Base-by-base conservation (phyloP, 495 filamentous ascomycete species). In the Rhizodiscina lignyota region DNA sequence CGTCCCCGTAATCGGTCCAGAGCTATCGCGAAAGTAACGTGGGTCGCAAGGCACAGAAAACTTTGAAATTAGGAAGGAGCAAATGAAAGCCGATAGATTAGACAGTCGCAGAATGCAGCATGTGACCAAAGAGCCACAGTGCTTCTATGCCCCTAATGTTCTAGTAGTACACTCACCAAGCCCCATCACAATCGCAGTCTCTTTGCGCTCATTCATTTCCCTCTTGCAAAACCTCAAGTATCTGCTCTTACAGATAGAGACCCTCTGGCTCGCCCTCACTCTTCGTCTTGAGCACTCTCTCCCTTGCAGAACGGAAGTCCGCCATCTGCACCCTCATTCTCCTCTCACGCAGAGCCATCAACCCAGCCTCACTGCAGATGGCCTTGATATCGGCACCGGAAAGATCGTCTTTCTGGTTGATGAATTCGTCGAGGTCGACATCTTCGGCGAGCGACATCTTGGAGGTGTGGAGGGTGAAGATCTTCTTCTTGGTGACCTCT, bases 401-500 rank as follows among this genome's bases (percentile, higher is more conserved):
- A 2, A 99, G 68, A 52, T 99, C 89, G 48, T 99, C 89, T 64
- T 99, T 99, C 63, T 93, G 85, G 47, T 73, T 83, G 52, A 99
- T 93, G 54, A 99, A 96, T 60, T 99, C 89, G 44, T 96, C 89
- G 30, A 99, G 68, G 44, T 99, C 89, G 31, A 99, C 89, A 48
- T 99, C 89, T 44, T 80, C 73, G 51, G 79, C 81, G 29, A 96
- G 70, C 11, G 80, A 91, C 89, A 99, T 99, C 71, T 99, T 99
- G 48, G 80, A 86, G 13, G 89, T 99, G 61, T 99, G 89, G n/a
- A 99, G 74, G 18, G 77, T 83, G 62, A 99, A 99, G 52, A 99
- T 99, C 75, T 97, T 99, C 65, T 85, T 83, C 70, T 99, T 99
- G 36, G 89, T 99, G 58, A 84, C 85, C 70, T 96, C 75, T 80